A percentile compares a stretch with the other conserved stretches of the same genome.
phyloP scores from a whole-genome alignment of 2,329 filamentous ascomycete genomes.

The Trichoderma hamatum region DNA sequence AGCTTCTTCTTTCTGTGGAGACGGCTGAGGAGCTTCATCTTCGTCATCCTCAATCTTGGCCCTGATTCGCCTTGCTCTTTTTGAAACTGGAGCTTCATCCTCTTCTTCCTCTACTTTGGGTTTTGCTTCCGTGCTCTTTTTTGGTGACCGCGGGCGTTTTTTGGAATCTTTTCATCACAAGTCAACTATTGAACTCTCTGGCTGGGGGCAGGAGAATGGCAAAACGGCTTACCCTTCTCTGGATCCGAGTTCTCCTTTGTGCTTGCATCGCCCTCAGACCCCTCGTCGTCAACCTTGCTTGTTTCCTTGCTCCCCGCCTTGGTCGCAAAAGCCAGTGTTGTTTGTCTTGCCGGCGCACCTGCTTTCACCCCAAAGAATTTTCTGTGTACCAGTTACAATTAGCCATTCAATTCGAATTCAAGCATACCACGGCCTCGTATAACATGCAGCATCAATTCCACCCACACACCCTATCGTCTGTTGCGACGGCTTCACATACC shows the following conservation, averaged over 20 bases:
- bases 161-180: conserved; percentile 44
- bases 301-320: conserved; percentile 49
- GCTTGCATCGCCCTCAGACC: conserved; percentile 32
- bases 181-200: neutral
- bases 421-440: neutral
- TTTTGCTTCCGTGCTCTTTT: conserved; percentile 12
- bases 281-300: conserved; percentile 35
- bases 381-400: conserved; percentile 49
- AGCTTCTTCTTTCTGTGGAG: conserved; percentile 34
- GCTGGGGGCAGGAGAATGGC: neutral
- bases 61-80: conserved; percentile 55
- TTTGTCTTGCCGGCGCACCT: conserved; percentile 67
- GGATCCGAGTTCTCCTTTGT: conserved; percentile 46
- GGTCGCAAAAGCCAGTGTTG: conserved; percentile 75
- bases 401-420: neutral
- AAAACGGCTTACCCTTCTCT: conserved; percentile 41
- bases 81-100: conserved; percentile 63
- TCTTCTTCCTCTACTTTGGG: conserved; percentile 53
- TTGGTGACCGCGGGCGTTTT: conserved; percentile 46
- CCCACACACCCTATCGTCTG: conserved; percentile 69
- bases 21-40: conserved; percentile 45
- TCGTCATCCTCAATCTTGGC: conserved; percentile 58
- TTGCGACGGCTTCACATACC: conserved; percentile 81
- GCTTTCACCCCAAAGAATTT: conserved; percentile 78
- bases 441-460: neutral